Percentiles rank a stretch among this genome's conserved stretches.
These are phyloP conservation scores for Bruguiera hainesii DNA, from an alignment of 441 rosid species.

Conservation along the genomic window DNA sequence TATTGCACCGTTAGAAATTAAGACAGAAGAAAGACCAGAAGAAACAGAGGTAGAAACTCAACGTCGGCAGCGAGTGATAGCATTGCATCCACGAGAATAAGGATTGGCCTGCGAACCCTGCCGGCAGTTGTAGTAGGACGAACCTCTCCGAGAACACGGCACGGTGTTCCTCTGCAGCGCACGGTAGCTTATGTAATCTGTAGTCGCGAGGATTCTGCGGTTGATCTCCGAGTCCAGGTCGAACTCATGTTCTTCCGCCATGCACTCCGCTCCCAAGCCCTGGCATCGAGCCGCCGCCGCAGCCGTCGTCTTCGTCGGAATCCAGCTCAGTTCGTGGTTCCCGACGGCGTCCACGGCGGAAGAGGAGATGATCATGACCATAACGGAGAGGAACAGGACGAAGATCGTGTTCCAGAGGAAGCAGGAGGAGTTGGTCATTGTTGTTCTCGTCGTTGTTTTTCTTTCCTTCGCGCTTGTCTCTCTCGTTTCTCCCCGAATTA, in stretches of 20 bases:
- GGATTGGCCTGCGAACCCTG: constrained; percentile 79
- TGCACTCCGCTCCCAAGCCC: constrained; percentile 65
- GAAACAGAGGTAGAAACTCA: background rate
- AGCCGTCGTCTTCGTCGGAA: constrained; percentile 3
- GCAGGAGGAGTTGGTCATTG: constrained; percentile 36
- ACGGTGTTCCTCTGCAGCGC: constrained; percentile 71
- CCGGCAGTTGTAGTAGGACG: constrained; percentile 87
- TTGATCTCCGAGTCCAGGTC: constrained; percentile 65
- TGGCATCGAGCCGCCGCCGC: constrained; percentile 27
- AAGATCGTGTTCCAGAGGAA: constrained; percentile 25
- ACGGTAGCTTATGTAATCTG: constrained; percentile 67
- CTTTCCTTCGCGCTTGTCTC: background rate
- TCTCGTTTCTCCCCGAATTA: background rate
- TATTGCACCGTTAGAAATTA: background rate
- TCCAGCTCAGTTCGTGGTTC: constrained; percentile 37
- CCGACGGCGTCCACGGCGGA: constrained; percentile 23
- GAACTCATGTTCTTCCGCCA: constrained; percentile 32
- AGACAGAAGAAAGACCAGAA: background rate
- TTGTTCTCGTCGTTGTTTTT: constrained; percentile 10
- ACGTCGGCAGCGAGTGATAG: constrained; percentile 64
- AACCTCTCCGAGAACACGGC: constrained; percentile 89
- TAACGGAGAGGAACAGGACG: constrained; percentile 22
- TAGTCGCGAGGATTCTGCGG: constrained; percentile 66
- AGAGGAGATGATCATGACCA: constrained; percentile 23
- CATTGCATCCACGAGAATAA: constrained; percentile 80